Evolutionary conservation across 108 stramenopile genomes (phyloP).

Genomic region (Seminavis robusta): DNA sequence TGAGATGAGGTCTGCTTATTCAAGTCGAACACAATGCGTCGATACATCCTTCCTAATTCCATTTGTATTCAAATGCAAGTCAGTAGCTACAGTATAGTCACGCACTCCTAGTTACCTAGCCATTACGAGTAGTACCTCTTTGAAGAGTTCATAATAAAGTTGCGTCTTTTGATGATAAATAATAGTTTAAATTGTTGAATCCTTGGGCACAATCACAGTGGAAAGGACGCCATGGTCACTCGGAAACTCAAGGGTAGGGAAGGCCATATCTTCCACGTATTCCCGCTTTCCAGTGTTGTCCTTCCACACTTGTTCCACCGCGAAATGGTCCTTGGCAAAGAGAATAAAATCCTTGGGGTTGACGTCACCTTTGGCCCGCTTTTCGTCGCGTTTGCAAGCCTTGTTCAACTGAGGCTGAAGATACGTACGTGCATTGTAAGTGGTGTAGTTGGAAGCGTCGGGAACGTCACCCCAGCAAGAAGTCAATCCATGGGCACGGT

Average conservation of each 20-base stretch:
- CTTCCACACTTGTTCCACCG: slow-evolving; percentile 53
- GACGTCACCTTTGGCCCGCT: slow-evolving; percentile 57
- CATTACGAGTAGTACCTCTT: too few species aligned
- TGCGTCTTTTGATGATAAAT: too few species aligned
- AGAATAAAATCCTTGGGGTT: slow-evolving; percentile 92
- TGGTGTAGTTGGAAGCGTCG: slow-evolving; percentile 63
- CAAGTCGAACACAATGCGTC: too few species aligned
- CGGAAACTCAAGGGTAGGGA: slow-evolving; percentile 84
- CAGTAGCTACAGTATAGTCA: too few species aligned
- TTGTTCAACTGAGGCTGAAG: slow-evolving; percentile 89
- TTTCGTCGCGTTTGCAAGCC: slow-evolving; percentile 66
- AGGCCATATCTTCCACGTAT: slow-evolving; percentile 76
- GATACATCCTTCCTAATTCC: too few species aligned
- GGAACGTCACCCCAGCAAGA: slow-evolving; percentile 79
- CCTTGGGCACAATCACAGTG: slow-evolving; percentile 50
- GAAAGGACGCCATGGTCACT: slow-evolving; percentile 82
- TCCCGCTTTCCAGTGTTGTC: slow-evolving; percentile 77
- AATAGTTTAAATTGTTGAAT: too few species aligned
- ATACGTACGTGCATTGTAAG: slow-evolving; percentile 73
- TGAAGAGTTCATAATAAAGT: too few species aligned
- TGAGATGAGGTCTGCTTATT: too few species aligned
- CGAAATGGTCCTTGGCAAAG: slow-evolving; percentile 59
- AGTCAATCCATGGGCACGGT: slow-evolving; percentile 40
- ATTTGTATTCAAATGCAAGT: too few species aligned
- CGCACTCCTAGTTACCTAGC: too few species aligned